A percentile compares a stretch with the other conserved stretches of the same genome.
phyloP scores from a whole-genome alignment of 2,329 filamentous ascomycete genomes.

The Fusarium sp. region DNA sequence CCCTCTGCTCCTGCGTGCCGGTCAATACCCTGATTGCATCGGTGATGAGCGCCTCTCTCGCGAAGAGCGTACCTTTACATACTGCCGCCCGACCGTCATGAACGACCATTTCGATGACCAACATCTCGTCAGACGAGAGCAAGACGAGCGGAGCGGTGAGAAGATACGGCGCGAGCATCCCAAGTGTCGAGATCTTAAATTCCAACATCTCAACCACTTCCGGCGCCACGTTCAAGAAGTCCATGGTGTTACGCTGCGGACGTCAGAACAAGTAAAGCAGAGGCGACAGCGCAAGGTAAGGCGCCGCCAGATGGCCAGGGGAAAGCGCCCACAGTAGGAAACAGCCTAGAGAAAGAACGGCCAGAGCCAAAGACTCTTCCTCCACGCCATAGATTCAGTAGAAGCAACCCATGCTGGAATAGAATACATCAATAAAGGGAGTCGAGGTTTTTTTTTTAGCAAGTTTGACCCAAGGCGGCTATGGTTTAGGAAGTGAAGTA shows the following conservation, averaged over 20 bases:
- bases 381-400: no score
- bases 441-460: no score
- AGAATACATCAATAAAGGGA: no score
- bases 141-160: neutral
- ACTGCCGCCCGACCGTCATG: neutral
- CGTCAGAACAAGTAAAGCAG: neutral
- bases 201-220: neutral
- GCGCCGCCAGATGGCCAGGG: neutral
- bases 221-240: neutral
- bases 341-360: no score
- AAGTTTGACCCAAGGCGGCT: no score
- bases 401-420: no score
- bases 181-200: neutral
- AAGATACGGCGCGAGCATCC: neutral
- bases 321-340: neutral
- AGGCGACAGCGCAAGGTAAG: neutral
- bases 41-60: neutral
- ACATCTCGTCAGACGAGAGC: neutral
- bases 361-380: no score
- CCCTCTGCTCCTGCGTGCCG: neutral
- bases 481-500: no score
- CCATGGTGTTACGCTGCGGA: neutral
- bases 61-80: constrained; percentile 3
- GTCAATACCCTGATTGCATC: neutral
- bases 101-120: neutral